A percentile compares a stretch with the other conserved stretches of the same genome.
phyloP scores from a whole-genome alignment of 2,329 filamentous ascomycete genomes.

The Knoxdaviesia proteae region DNA sequence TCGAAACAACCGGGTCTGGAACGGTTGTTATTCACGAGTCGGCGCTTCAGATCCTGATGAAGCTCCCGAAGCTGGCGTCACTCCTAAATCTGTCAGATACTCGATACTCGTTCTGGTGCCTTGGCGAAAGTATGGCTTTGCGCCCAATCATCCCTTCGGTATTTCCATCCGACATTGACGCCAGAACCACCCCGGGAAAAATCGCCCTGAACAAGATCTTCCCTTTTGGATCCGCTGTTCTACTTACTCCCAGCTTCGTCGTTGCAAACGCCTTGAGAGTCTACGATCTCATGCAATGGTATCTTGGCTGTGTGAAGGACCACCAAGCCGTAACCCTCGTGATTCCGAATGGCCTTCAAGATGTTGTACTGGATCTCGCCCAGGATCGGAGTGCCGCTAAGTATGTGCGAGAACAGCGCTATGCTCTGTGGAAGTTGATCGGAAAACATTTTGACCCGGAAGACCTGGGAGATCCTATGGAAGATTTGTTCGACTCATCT shows the following conservation, averaged over 20 bases:
- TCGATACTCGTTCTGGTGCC: conserved; percentile 18
- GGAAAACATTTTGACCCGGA: no score
- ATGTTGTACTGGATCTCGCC: no score
- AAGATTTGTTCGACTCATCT: no score
- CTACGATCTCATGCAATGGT: no score
- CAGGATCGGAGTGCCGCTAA: no score
- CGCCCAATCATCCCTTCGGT: conserved; percentile 2
- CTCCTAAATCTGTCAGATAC: conserved; percentile 12
- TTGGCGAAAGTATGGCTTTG: conserved; percentile 13
- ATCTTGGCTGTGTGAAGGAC: no score
- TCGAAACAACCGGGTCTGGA: conserved; percentile 8
- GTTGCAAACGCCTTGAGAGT: no score
- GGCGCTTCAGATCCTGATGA: conserved; percentile 8
- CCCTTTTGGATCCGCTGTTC: conserved; percentile 12
- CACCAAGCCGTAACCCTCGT: no score
- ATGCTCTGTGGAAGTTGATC: no score
- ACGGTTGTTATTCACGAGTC: conserved; percentile 25
- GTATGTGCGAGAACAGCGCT: no score
- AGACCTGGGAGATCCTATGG: no score
- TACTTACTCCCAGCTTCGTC: conserved; percentile 20
- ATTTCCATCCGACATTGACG: conserved; percentile 3
- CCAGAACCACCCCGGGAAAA: conserved; percentile 3
- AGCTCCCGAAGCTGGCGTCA: conserved; percentile 12
- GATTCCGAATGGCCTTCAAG: no score
- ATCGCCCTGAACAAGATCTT: conserved; percentile 12